Evolutionary conservation across 2,329 filamentous ascomycete genomes (phyloP).

Genomic region (Pseudopithomyces maydicus): DNA sequence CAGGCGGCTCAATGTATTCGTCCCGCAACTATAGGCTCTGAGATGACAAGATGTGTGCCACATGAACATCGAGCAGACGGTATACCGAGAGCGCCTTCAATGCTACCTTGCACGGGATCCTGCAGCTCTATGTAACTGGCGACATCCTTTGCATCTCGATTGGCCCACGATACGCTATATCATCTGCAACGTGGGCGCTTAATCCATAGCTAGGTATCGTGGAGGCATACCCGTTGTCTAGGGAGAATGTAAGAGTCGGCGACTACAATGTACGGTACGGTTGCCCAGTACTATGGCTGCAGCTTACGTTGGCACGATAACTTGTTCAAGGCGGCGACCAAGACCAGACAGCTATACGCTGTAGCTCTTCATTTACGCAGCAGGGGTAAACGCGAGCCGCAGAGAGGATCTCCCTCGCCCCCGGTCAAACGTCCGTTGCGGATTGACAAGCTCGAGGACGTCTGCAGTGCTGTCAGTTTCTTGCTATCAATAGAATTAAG

Average conservation of each 20-base stretch:
- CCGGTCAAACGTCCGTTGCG: background rate
- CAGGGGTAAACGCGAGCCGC: background rate
- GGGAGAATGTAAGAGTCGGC: background rate
- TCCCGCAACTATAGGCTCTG: background rate
- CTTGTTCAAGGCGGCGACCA: background rate
- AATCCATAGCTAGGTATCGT: background rate
- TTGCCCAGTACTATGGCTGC: background rate
- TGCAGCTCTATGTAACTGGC: constrained; percentile 2
- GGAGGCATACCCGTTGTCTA: background rate
- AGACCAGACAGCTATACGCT: background rate
- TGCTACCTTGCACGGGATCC: background rate
- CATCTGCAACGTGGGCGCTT: background rate
- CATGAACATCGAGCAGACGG: background rate
- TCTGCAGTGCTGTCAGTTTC: background rate
- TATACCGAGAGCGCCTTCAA: background rate
- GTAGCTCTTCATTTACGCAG: background rate
- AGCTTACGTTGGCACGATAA: constrained; percentile 6
- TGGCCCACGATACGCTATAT: background rate
- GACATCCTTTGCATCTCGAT: background rate
- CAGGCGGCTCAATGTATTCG: background rate
- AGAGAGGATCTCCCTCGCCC: background rate
- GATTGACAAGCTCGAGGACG: background rate
- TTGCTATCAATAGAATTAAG: constrained; percentile 18
- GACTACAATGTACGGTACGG: background rate
- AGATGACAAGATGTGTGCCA: constrained; percentile 3